Evolutionary conservation across 805 yeast species (phyloP).

Genomic region (Saccharomycopsis selenospora): DNA sequence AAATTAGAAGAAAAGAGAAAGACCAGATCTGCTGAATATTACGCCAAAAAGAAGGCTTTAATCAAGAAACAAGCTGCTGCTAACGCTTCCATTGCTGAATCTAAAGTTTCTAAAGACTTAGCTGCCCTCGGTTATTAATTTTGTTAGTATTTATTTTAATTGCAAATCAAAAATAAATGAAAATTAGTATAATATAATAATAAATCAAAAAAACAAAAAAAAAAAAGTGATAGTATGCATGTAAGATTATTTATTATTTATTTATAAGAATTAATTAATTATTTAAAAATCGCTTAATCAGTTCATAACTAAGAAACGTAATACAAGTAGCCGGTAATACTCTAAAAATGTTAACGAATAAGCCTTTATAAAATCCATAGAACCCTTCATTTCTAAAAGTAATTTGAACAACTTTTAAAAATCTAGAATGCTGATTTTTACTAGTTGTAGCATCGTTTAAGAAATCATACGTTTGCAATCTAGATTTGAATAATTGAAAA

Average conservation of each 20-base stretch:
- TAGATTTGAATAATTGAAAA: conserved; percentile 69
- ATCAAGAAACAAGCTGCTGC: conserved; percentile 88
- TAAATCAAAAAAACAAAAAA: no score
- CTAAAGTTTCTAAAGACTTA: conserved; percentile 88
- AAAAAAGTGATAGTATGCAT: no score
- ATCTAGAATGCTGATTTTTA: conserved; percentile 24
- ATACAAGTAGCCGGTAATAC: conserved; percentile 92
- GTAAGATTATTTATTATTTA: no score
- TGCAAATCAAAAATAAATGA: background rate
- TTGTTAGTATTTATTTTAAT: conserved; percentile 6
- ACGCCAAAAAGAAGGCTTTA: conserved; percentile 96
- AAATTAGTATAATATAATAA: background rate
- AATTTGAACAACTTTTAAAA: conserved; percentile 30
- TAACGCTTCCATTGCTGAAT: conserved; percentile 76
- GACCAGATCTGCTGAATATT: conserved; percentile 98
- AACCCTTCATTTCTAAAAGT: conserved; percentile 48
- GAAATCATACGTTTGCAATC: conserved; percentile 50
- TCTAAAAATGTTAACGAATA: conserved; percentile 67
- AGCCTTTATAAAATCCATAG: conserved; percentile 75
- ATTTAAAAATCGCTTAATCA: conserved; percentile 31
- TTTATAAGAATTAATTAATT: no score
- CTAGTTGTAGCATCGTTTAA: background rate
- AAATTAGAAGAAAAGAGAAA: conserved; percentile 99
- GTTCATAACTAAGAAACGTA: conserved; percentile 81
- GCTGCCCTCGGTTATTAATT: conserved; percentile 96